Percentiles rank a stretch among this genome's conserved stretches.
These are phyloP conservation scores for Larix kaempferi DNA, from an alignment of 75 land plant genomes.

Conservation along the genomic window DNA sequence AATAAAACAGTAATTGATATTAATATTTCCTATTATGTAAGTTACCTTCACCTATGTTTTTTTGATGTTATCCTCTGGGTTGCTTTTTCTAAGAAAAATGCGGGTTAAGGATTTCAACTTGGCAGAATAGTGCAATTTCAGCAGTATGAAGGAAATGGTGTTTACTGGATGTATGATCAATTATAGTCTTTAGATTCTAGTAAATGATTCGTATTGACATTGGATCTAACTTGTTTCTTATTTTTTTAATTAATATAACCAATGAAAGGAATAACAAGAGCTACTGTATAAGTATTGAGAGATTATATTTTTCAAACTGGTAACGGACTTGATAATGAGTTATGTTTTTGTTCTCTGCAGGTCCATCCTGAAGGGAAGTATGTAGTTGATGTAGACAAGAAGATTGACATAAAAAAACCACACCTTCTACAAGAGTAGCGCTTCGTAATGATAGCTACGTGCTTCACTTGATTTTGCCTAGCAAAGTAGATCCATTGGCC, in stretches of 20 bases:
- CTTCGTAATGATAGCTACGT: slow-evolving; percentile 93
- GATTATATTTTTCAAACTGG: not conserved
- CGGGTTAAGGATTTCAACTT: too few species aligned
- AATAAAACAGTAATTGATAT: too few species aligned
- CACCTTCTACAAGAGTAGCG: slow-evolving; percentile 86
- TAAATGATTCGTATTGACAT: not conserved
- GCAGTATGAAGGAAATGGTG: too few species aligned
- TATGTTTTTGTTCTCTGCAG: slow-evolving; percentile 22
- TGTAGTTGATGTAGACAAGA: slow-evolving; percentile 90
- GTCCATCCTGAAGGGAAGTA: slow-evolving; percentile 96
- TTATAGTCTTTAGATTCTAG: not conserved
- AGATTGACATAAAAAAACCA: slow-evolving; percentile 82
- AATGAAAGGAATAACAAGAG: not conserved
- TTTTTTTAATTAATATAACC: not conserved
- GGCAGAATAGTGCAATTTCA: too few species aligned
- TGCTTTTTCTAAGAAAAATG: too few species aligned
- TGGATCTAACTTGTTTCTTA: not conserved
- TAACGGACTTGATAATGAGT: not conserved
- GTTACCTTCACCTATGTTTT: too few species aligned
- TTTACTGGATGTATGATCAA: not conserved
- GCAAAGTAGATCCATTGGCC: slow-evolving; percentile 92
- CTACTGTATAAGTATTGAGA: too few species aligned
- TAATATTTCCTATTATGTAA: too few species aligned
- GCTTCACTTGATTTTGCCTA: slow-evolving; percentile 81
- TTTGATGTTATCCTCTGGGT: too few species aligned